Evolutionary conservation across 352 stramenopile species (phyloP).

Genomic region (Pythium periplocum): DNA sequence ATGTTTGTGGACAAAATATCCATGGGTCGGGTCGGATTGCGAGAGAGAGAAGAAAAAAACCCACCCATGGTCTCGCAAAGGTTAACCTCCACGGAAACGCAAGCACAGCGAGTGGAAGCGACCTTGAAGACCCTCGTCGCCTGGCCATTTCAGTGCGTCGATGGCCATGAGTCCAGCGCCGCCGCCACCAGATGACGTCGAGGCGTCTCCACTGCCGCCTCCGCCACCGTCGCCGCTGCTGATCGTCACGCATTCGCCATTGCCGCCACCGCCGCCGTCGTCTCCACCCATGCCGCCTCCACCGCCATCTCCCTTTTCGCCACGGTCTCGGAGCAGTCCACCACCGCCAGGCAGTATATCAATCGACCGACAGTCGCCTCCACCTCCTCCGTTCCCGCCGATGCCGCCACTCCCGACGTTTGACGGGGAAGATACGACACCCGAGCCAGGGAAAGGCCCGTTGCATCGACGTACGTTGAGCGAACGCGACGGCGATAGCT

Average conservation of each 20-base stretch:
- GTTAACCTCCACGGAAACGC: no score
- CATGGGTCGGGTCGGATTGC: no score
- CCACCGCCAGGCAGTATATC: not conserved
- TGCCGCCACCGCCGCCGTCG: constrained; percentile 20
- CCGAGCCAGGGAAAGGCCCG: not conserved
- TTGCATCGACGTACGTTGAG: not conserved
- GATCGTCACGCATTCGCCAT: constrained; percentile 1
- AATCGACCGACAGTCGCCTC: not conserved
- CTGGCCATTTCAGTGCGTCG: no score
- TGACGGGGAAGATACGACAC: not conserved
- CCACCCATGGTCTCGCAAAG: no score
- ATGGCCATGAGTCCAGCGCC: no score
- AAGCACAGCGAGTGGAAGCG: no score
- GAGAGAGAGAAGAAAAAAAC: no score
- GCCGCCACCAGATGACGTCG: not conserved
- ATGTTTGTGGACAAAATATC: no score
- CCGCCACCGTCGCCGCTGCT: constrained; percentile 1
- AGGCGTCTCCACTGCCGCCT: not conserved
- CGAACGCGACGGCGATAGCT: constrained; percentile 25
- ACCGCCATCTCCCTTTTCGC: constrained; percentile 9
- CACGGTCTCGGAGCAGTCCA: not conserved
- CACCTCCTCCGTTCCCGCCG: constrained; percentile 17
- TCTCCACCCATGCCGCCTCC: constrained; percentile 19
- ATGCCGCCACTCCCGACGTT: constrained; percentile 15
- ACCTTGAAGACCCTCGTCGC: no score